Base-by-base conservation (phyloP, 2,329 filamentous ascomycete genomes). In the Grosmannia serpens region DNA sequence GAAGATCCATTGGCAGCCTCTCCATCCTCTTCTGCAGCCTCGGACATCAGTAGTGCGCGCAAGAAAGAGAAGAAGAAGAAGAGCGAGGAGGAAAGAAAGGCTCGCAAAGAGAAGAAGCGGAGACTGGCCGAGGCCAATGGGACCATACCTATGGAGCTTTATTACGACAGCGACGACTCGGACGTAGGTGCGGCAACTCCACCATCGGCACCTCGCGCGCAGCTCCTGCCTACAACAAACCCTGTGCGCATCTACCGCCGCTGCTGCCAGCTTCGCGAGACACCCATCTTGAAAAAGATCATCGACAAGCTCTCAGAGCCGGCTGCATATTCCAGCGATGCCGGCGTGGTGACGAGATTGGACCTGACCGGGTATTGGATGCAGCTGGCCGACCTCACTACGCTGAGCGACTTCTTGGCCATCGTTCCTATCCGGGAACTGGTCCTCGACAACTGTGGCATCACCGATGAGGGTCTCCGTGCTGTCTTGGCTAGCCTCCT, bases 21-120 rank as follows among this genome's bases (percentile, higher is more conserved):
- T 44, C 41, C 41, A 22, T 44, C 31, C 5, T 33, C 31, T 33
- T 10, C 41, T 44, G 17, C 41, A 20, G 24, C 24, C 9, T 7
- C 26, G 8, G 47, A 20, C 62, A 60, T 7, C 68, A 67, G 60
- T 57, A 65, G 67, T 1, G 84, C 77, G 9, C 86, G 85, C 65
- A 96, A 95, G 73, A 94, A 90, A 71, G 91, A 96, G 68, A 96
- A 96, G 77, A 96, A 96, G 74, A 96, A 95, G 75, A 85, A 87
- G 64, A 95, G 89, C 47, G 92, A 96, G 69, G 91, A 92, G 60
- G 92, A 96, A 71, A 81, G 91, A 49, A 95, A 95, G 69, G 89
- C 94, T 61, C 83, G 91, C 58, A 95, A 95, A 70, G 91, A 96
- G 71, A 89, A 89, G 72, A 92, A 89, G 69, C 81, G 90, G 62